A percentile compares a stretch with the other conserved stretches of the same genome.
Evolutionary conservation across 225 moss, liverwort and hornwort species (phyloP).

Genomic region (Marchantia paleacea): DNA sequence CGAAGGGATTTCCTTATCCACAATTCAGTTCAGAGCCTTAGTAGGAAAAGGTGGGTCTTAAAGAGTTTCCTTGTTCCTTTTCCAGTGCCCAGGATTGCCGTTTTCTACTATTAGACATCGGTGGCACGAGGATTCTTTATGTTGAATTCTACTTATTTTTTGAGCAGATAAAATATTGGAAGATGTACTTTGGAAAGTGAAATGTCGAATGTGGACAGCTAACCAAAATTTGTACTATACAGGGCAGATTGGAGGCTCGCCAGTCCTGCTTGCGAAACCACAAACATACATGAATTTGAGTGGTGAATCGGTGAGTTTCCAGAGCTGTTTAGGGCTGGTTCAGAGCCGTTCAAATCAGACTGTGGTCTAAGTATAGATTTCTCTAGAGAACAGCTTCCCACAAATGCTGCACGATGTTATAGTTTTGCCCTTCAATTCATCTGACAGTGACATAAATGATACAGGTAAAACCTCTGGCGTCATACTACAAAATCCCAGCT

Average conservation of each 20-base stretch:
- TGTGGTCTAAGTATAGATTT: background rate
- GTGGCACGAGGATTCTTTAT: background rate
- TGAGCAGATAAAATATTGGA: background rate
- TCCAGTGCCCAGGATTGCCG: background rate
- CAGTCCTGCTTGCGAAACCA: slow-evolving; percentile 95
- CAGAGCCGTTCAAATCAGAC: background rate
- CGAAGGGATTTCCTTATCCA: slow-evolving; percentile 78
- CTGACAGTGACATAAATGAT: background rate
- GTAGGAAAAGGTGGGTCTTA: slow-evolving; percentile 72
- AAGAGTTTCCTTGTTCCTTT: background rate
- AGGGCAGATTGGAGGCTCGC: slow-evolving; percentile 84
- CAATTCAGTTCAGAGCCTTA: slow-evolving; percentile 90
- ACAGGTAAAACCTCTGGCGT: slow-evolving; percentile 73
- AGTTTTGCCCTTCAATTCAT: background rate
- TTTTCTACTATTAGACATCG: background rate
- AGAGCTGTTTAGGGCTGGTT: background rate
- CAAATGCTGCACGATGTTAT: background rate
- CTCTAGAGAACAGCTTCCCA: too few relatives aligned
- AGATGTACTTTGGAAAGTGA: background rate
- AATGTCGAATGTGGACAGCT: background rate
- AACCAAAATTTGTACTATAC: slow-evolving; percentile 40
- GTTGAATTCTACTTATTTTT: background rate
- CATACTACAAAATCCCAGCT: slow-evolving; percentile 97
- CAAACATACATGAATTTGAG: slow-evolving; percentile 99
- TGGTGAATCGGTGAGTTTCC: slow-evolving; percentile 79